Evolutionary conservation across 768 basidiomycete species (phyloP), one percentile per base, ranked within the genome.

Genomic region (Pleurotus giganteus): DNA sequence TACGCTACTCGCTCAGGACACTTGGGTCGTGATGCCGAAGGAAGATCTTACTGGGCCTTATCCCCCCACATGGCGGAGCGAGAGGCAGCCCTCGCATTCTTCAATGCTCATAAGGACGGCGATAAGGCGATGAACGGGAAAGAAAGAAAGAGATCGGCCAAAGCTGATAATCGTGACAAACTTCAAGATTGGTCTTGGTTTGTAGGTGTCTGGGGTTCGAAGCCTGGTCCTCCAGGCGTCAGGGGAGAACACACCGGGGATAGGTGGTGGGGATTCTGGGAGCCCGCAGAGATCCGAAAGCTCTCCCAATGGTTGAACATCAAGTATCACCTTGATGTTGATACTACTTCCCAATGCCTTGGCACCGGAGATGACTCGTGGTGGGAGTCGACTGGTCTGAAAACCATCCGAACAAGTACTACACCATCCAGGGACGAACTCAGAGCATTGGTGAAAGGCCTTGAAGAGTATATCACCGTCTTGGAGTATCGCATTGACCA

Each of bases 251-350:
- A 71, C 3, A 72, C 71, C 9, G 69, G 62, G 2, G 79, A 84
- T 51, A 71, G 70, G n/a, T 92, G 90, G 90, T 91, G 89, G 87
- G 86, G 78, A 11, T 85, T 91, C 68, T 80, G 76, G 71, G 75
- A 87, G 7, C 81, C 84, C 0, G 70, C 70, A 32, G 88, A 91
- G 56, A 83, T 92, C 55, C 63, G 68, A 49, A 85, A 81, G 63
- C 67, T 91, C 19, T 82, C 83, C 2, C 77, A 83, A 47, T 91
- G 87, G 86, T 69, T 89, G 28, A 71, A 74, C 37, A 71, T 76
- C 60, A 81, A 79, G 64, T 71, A 75, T 47, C 74, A 69, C 15
- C 63, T 82, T 19, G 68, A 68, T 2, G 59, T 43, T 4, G 64
- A 67, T n/a, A 37, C 32, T 19, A 56, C 55, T 53, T n/a, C n/a